phyloP scores from a whole-genome alignment of 2,329 filamentous ascomycete genomes.

The Lachnellula hyalina region DNA sequence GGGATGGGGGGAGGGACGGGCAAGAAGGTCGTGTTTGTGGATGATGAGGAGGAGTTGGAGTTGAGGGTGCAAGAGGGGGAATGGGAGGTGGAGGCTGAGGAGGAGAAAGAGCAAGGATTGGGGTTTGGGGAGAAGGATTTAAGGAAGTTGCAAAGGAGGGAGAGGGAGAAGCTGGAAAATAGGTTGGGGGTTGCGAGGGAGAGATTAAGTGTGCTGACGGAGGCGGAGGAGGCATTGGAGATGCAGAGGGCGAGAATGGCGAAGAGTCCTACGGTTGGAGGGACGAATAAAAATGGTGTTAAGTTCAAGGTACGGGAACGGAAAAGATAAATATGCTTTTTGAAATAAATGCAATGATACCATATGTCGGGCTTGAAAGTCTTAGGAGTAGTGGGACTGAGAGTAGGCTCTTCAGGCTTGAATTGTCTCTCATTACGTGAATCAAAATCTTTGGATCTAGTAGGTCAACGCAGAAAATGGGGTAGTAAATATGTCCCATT shows the following conservation, averaged over 20 bases:
- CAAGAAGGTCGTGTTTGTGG: conserved; percentile 34
- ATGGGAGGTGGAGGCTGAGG: conserved; percentile 29
- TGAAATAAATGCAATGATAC: too few relatives aligned
- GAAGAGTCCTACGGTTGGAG: conserved; percentile 57
- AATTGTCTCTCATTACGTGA: neutral
- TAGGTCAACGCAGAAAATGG: neutral
- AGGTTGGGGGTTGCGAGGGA: conserved; percentile 46
- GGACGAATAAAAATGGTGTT: conserved; percentile 53
- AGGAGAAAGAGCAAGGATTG: conserved; percentile 23
- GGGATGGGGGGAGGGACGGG: conserved; percentile 28
- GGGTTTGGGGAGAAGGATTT: conserved; percentile 33
- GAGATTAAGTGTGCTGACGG: conserved; percentile 49
- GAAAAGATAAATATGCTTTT: conserved; percentile 41
- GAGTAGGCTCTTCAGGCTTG: neutral
- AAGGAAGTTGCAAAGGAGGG: conserved; percentile 38
- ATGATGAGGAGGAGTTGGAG: conserved; percentile 25
- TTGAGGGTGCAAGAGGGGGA: conserved; percentile 17
- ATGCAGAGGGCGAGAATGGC: conserved; percentile 58
- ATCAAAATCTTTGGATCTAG: neutral
- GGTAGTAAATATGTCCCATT: neutral
- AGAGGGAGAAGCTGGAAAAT: conserved; percentile 44
- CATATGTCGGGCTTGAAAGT: too few relatives aligned
- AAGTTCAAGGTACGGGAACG: conserved; percentile 59
- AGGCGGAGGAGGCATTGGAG: conserved; percentile 52
- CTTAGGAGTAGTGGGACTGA: neutral